phyloP scores from a whole-genome alignment of 441 rosid species.

The Cnidoscolus chayamansa region DNA sequence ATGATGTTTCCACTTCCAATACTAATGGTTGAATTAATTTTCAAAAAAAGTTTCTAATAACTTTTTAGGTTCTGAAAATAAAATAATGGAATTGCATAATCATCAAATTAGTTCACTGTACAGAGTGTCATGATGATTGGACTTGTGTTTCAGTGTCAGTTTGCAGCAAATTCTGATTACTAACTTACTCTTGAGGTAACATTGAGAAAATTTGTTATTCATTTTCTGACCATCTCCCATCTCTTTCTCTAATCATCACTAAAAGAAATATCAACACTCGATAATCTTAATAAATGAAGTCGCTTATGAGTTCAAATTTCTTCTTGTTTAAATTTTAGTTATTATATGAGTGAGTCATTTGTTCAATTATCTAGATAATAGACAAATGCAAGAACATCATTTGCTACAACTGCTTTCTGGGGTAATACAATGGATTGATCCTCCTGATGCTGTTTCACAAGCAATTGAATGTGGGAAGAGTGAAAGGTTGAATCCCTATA shows the following conservation, averaged over 20 bases:
- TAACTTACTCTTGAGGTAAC: background rate
- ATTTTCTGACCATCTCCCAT: background rate
- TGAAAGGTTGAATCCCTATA: constrained; percentile 58
- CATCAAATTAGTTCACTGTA: background rate
- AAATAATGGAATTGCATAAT: background rate
- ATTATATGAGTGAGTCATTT: constrained; percentile 24
- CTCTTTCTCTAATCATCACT: background rate
- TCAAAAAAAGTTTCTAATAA: background rate
- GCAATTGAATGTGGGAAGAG: constrained; percentile 87
- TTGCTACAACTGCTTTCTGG: constrained; percentile 82
- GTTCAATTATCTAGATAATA: constrained; percentile 58
- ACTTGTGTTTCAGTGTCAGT: background rate
- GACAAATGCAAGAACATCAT: constrained; percentile 75
- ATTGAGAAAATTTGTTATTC: background rate
- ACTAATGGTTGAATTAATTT: background rate
- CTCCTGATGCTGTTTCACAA: constrained; percentile 73
- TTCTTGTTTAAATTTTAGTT: constrained; percentile 14
- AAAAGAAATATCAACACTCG: background rate
- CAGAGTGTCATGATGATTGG: background rate
- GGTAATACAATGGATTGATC: constrained; percentile 85
- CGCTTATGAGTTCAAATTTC: background rate
- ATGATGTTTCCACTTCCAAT: background rate
- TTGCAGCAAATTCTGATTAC: background rate
- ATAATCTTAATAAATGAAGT: background rate
- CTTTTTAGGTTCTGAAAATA: background rate